Evolutionary conservation across 768 basidiomycete genomes (phyloP).

Genomic region (Pleurotus djamor): DNA sequence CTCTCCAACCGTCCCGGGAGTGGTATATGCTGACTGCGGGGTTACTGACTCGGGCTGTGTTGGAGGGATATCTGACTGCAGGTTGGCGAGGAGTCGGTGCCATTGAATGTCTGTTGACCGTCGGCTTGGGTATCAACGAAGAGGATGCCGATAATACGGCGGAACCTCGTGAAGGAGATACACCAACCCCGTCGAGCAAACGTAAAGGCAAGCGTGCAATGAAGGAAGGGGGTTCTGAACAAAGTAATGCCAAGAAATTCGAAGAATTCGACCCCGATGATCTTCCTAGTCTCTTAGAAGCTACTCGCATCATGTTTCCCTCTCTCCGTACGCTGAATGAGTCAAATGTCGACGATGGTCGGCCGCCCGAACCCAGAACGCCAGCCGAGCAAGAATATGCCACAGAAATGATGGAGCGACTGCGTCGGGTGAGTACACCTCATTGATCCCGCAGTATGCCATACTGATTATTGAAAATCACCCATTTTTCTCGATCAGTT

Average conservation of each 20-base stretch:
- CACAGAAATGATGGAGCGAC: slow-evolving; percentile 69
- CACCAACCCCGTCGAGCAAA: not conserved
- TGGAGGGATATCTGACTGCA: slow-evolving; percentile 82
- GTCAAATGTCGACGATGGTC: slow-evolving; percentile 26
- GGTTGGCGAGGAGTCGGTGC: slow-evolving; percentile 77
- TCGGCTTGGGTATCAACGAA: slow-evolving; percentile 56
- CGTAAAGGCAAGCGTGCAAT: slow-evolving; percentile 9
- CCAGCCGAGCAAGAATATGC: slow-evolving; percentile 69
- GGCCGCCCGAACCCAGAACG: not conserved
- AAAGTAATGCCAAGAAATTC: slow-evolving; percentile 37
- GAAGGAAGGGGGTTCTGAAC: slow-evolving; percentile 4
- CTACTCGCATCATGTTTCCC: slow-evolving; percentile 70
- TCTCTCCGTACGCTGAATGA: slow-evolving; percentile 30
- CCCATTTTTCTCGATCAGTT: slow-evolving; percentile 44
- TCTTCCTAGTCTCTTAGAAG: slow-evolving; percentile 64
- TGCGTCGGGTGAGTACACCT: slow-evolving; percentile 55
- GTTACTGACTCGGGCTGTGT: slow-evolving; percentile 75
- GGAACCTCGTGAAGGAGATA: slow-evolving; percentile 9
- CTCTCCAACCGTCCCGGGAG: slow-evolving; percentile 65
- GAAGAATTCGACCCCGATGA: slow-evolving; percentile 74
- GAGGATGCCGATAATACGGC: slow-evolving; percentile 13
- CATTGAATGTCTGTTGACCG: slow-evolving; percentile 67
- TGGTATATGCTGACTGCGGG: slow-evolving; percentile 84
- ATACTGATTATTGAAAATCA: no score
- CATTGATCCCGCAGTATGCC: not conserved